These are phyloP conservation scores for Penicillium sp. DNA, from an alignment of 2,329 filamentous ascomycete genomes.

Conservation along the genomic window DNA sequence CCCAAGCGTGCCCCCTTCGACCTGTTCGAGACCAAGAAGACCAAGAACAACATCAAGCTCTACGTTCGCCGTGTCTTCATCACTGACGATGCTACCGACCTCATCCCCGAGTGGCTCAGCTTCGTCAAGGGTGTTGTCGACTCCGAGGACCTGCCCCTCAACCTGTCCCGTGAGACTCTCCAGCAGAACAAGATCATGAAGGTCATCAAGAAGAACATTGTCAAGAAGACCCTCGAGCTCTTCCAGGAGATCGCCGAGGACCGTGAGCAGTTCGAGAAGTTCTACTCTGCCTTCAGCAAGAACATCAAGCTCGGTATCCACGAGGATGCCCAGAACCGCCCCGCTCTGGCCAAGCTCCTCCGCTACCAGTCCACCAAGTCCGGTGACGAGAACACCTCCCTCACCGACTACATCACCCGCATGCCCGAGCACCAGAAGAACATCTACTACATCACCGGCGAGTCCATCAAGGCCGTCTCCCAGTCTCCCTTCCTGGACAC, in stretches of 20 bases:
- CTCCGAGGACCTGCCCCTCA: conserved; percentile 98
- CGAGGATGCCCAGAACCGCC: conserved; percentile 98
- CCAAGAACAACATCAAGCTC: conserved; percentile 99
- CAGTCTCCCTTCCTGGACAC: conserved; percentile 99
- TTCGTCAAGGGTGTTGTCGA: conserved; percentile 99
- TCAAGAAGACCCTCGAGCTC: conserved; percentile 99
- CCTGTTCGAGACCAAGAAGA: conserved; percentile 99
- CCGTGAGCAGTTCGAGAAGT: conserved; percentile 99
- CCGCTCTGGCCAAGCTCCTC: conserved; percentile 89
- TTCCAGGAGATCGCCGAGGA: conserved; percentile 99
- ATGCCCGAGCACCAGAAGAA: conserved; percentile 99
- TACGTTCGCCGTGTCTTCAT: conserved; percentile 99
- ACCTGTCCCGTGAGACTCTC: conserved; percentile 98
- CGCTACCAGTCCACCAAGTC: conserved; percentile 99
- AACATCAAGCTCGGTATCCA: conserved; percentile 99
- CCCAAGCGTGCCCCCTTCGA: conserved; percentile 99
- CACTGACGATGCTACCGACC: conserved; percentile 97
- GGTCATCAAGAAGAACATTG: conserved; percentile 99
- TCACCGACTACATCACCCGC: conserved; percentile 95
- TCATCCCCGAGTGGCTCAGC: conserved; percentile 98
- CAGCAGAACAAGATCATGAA: conserved; percentile 99
- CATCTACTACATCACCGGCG: conserved; percentile 99
- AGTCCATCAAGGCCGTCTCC: conserved; percentile 95
- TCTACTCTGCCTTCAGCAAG: conserved; percentile 99
- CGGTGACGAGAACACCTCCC: conserved; percentile 88